Evolutionary conservation across 2,329 filamentous ascomycete species (phyloP).

Genomic region (Penicillium sp.): DNA sequence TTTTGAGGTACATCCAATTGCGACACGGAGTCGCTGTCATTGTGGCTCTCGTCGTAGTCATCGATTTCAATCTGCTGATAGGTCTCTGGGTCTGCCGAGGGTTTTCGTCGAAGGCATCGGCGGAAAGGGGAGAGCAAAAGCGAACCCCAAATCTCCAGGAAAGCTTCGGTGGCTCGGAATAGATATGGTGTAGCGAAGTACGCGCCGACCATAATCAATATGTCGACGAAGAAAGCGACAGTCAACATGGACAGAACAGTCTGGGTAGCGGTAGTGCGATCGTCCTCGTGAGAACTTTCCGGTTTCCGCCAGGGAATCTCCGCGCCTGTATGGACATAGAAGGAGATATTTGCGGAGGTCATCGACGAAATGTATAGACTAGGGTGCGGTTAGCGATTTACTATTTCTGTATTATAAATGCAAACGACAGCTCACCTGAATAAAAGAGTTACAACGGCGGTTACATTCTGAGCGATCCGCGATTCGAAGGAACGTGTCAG

Average conservation of each 20-base stretch:
- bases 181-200: slow-evolving; percentile 16
- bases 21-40: slow-evolving; percentile 12
- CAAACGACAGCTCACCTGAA: slow-evolving; percentile 7
- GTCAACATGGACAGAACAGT: slow-evolving; percentile 17
- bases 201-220: slow-evolving; percentile 5
- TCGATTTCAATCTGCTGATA: slow-evolving; percentile 20
- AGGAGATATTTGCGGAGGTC: slow-evolving; percentile 21
- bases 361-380: slow-evolving; percentile 17
- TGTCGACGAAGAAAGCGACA: slow-evolving; percentile 12
- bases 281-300: slow-evolving; percentile 11
- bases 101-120: neutral
- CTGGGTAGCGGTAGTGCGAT: slow-evolving; percentile 1
- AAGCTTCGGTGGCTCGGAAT: slow-evolving; percentile 5
- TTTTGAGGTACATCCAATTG: neutral
- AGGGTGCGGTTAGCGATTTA: slow-evolving; percentile 1
- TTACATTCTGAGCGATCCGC: slow-evolving; percentile 3
- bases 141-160: slow-evolving; percentile 13
- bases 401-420: neutral
- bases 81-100: slow-evolving; percentile 13
- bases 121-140: slow-evolving; percentile 1
- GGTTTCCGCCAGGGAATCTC: slow-evolving; percentile 26
- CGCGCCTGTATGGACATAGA: slow-evolving; percentile 18
- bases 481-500: slow-evolving; percentile 12
- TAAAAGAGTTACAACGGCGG: slow-evolving; percentile 5
- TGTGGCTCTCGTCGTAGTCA: slow-evolving; percentile 16